Conservation (phyloP, 176 grass and related monocot species). For the Canna indica region DNA sequence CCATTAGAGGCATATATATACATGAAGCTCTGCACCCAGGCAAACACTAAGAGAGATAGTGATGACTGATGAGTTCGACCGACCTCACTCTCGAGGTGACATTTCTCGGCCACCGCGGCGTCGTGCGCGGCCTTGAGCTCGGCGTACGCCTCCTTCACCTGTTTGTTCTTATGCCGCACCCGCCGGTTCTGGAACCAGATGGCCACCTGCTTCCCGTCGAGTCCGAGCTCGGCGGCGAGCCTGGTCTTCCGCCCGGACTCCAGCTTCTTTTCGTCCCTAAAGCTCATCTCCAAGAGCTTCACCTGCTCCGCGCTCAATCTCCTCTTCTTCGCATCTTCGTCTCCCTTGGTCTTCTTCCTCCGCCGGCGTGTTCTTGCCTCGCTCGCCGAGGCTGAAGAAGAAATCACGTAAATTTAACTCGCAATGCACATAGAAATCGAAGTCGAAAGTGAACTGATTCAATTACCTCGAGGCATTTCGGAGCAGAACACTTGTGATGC, state of each 20-base stretch:
- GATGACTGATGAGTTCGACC: too few relatives aligned
- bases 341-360: constrained; percentile 32
- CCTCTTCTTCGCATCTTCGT: constrained; percentile 46
- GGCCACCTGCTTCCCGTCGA: constrained; percentile 86
- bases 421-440: neutral
- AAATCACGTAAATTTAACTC: neutral
- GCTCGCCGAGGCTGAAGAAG: neutral
- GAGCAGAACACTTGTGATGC: too few relatives aligned
- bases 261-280: constrained; percentile 58
- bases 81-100: constrained; percentile 68
- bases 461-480: neutral
- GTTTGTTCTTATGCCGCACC: constrained; percentile 85
- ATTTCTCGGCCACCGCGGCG: constrained; percentile 52
- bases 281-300: constrained; percentile 58
- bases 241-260: constrained; percentile 67
- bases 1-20: neutral
- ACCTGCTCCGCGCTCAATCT: constrained; percentile 64
- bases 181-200: constrained; percentile 98
- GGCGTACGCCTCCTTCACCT: constrained; percentile 72
- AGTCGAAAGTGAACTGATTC: neutral
- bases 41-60: neutral
- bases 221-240: constrained; percentile 59
- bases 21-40: neutral
- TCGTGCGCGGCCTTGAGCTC: constrained; percentile 76
- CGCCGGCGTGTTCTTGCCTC: constrained; percentile 43